A percentile compares a stretch with the other conserved stretches of the same genome.
Conservation (phyloP, 2,329 filamentous ascomycete genomes). For the Elsinoe ampelina region DNA sequence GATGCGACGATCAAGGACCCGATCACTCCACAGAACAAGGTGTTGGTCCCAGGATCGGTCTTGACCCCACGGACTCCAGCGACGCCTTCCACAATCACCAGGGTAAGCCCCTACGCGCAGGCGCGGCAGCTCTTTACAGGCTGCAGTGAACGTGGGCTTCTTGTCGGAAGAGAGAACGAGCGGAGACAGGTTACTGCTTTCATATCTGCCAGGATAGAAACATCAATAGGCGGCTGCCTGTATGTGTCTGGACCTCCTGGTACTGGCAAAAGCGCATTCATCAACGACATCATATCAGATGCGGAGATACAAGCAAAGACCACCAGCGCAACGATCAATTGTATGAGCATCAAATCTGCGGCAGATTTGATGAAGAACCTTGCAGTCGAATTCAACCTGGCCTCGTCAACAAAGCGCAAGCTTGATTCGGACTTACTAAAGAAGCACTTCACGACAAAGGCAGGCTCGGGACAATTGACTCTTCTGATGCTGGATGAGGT, state of each 20-base stretch:
- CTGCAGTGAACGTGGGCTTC: conserved; percentile 61
- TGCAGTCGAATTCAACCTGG: conserved; percentile 57
- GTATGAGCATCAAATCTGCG: conserved; percentile 88
- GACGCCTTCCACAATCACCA: conserved; percentile 54
- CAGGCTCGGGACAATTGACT: conserved; percentile 50
- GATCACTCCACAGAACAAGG: conserved; percentile 73
- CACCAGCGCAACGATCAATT: conserved; percentile 77
- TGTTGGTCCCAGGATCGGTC: conserved; percentile 65
- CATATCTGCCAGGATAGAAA: conserved; percentile 52
- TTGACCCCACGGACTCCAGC: conserved; percentile 71
- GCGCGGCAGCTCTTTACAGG: conserved; percentile 82
- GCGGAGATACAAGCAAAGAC: conserved; percentile 45
- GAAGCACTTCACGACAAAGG: conserved; percentile 55
- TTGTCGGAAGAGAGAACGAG: conserved; percentile 69
- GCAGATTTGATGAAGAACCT: conserved; percentile 77
- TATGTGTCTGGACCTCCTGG: conserved; percentile 95
- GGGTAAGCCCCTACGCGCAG: conserved; percentile 68
- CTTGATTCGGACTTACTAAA: conserved; percentile 61
- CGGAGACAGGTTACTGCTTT: conserved; percentile 59
- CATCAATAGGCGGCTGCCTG: conserved; percentile 64
- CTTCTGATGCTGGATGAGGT: conserved; percentile 92
- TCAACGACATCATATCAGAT: conserved; percentile 65
- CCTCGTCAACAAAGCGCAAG: conserved; percentile 51
- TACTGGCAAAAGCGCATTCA: conserved; percentile 92
- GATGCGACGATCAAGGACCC: conserved; percentile 63